phyloP scores from a whole-genome alignment of 371 early-diverging fungal genomes.

The Capniomyces stellatus region DNA sequence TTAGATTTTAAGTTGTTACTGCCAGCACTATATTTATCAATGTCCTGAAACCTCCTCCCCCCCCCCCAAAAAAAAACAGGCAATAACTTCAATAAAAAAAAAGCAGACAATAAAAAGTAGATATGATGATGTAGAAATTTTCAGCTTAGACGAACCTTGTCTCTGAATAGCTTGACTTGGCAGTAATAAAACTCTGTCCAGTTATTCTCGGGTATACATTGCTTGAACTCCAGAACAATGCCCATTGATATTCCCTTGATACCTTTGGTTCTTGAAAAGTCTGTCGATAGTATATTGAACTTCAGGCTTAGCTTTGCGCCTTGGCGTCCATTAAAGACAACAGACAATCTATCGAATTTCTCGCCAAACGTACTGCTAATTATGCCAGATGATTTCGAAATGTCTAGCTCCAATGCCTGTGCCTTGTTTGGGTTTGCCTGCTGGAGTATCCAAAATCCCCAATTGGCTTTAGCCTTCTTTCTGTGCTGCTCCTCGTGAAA shows the following conservation, averaged over 20 bases:
- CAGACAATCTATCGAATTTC: constrained; percentile 51
- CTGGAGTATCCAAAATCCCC: constrained; percentile 59
- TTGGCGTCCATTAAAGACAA: constrained; percentile 49
- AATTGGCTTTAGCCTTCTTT: constrained; percentile 41
- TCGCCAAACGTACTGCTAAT: constrained; percentile 30
- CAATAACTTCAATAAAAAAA: background rate
- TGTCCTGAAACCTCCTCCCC: too few species aligned
- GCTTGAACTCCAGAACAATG: constrained; percentile 32
- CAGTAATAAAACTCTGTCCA: constrained; percentile 34
- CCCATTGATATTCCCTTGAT: constrained; percentile 69
- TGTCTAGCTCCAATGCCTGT: constrained; percentile 45
- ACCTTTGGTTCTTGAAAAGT: constrained; percentile 66
- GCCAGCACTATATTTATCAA: background rate
- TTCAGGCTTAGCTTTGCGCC: constrained; percentile 51
- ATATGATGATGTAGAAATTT: background rate
- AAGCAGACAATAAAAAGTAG: background rate
- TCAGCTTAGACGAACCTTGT: too few species aligned
- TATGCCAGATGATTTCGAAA: constrained; percentile 21
- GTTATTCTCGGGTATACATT: background rate
- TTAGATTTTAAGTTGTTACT: background rate
- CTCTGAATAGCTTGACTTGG: constrained; percentile 56
- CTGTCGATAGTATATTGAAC: constrained; percentile 64
- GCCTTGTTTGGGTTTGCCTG: constrained; percentile 40
- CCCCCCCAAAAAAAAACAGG: too few species aligned
- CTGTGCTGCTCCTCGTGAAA: constrained; percentile 64